phyloP scores from a whole-genome alignment of 2,329 filamentous ascomycete genomes.

The Remersonia thermophila region DNA sequence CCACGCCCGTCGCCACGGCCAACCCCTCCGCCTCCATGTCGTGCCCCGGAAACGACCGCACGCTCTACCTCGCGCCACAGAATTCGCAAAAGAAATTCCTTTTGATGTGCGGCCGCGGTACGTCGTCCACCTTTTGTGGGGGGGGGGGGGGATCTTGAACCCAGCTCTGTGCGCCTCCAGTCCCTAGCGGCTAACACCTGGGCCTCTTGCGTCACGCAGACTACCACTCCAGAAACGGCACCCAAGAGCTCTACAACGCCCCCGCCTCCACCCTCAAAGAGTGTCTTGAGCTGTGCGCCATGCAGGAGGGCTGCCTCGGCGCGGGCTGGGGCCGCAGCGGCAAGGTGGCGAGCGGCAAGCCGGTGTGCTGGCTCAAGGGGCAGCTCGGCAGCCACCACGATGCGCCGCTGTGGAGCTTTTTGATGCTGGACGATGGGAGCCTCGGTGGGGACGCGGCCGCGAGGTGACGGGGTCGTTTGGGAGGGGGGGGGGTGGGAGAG shows the following conservation, averaged over 20 bases:
- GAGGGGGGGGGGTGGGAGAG: too few species aligned
- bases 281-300: conserved; percentile 23
- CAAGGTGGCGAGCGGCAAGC: not conserved
- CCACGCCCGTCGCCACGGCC: conserved; percentile 7
- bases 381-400: conserved; percentile 18
- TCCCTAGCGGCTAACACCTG: conserved; percentile 10
- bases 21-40: conserved; percentile 4
- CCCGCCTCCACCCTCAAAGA: conserved; percentile 19
- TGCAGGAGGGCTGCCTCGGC: conserved; percentile 20
- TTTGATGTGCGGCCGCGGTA: conserved; percentile 21
- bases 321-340: conserved; percentile 23
- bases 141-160: too few species aligned
- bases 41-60: conserved; percentile 25
- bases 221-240: conserved; percentile 22
- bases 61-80: conserved; percentile 18
- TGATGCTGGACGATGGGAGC: conserved; percentile 23
- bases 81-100: conserved; percentile 17
- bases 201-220: conserved; percentile 24
- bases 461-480: too few species aligned
- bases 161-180: too few species aligned
- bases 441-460: conserved; percentile 26
- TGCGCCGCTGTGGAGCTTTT: conserved; percentile 22
- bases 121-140: too few species aligned
- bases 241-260: conserved; percentile 19
- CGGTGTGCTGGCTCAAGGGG: conserved; percentile 26